Percentiles rank a stretch among this genome's conserved stretches.
Conservation (phyloP, 805 yeast genomes). For the Cyberlindnera misumaiensis region DNA sequence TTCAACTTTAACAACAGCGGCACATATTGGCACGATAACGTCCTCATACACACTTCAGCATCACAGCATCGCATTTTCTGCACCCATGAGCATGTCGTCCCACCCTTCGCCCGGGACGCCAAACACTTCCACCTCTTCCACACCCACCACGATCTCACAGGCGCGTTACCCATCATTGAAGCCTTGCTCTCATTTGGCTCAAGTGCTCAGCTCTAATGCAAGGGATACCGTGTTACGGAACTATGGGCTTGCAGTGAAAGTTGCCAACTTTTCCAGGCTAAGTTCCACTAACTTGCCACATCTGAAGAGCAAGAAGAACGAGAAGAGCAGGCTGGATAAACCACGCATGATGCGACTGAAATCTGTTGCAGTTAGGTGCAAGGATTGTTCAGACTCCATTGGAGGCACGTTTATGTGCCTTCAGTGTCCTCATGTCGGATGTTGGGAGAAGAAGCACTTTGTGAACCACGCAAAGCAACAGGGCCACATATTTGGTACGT, state of each 20-base stretch:
- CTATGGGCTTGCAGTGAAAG: slow-evolving; percentile 21
- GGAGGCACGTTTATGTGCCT: slow-evolving; percentile 52
- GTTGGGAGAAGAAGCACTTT: slow-evolving; percentile 46
- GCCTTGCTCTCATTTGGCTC: slow-evolving; percentile 23
- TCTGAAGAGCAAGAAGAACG: slow-evolving; percentile 7
- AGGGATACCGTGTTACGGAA: slow-evolving; percentile 22
- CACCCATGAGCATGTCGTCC: slow-evolving; percentile 1
- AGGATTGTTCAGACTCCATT: slow-evolving; percentile 37
- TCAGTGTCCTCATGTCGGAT: slow-evolving; percentile 74
- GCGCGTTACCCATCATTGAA: slow-evolving; percentile 5
- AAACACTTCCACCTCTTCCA: not conserved
- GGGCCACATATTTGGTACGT: slow-evolving; percentile 48
- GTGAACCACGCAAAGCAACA: slow-evolving; percentile 36
- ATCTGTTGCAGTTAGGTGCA: slow-evolving; percentile 41
- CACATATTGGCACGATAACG: not conserved
- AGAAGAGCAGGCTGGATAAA: slow-evolving; percentile 25
- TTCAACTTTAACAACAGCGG: not conserved
- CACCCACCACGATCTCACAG: slow-evolving; percentile 3
- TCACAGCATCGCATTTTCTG: not conserved
- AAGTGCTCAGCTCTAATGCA: slow-evolving; percentile 22
- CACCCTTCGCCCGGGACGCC: slow-evolving; percentile 1
- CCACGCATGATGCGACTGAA: slow-evolving; percentile 34
- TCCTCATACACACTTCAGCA: not conserved
- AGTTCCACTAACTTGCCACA: slow-evolving; percentile 6
- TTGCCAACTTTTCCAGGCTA: slow-evolving; percentile 11